These are phyloP conservation scores for Eruca vesicaria DNA, from an alignment of 441 rosid species.

Conservation along the genomic window DNA sequence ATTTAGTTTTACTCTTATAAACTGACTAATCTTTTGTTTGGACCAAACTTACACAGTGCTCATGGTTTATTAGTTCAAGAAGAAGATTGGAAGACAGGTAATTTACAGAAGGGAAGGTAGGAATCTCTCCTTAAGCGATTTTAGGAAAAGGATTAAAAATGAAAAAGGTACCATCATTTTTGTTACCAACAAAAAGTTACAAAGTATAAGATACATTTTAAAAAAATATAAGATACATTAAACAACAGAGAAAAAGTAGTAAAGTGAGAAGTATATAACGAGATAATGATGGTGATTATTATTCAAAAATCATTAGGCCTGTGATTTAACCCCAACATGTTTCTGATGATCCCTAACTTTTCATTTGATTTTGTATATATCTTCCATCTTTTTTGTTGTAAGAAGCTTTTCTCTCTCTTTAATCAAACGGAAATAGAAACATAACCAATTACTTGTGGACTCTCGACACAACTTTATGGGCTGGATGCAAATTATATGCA, in stretches of 20 bases:
- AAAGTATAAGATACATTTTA: background rate
- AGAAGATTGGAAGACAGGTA: background rate
- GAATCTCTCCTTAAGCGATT: too few relatives aligned
- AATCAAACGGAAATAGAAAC: constrained; percentile 14
- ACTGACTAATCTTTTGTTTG: background rate
- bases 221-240: background rate
- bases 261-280: constrained; percentile 19
- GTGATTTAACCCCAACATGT: constrained; percentile 30
- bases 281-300: constrained; percentile 39
- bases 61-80: background rate
- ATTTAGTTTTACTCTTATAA: too few relatives aligned
- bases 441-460: background rate
- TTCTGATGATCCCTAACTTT: constrained; percentile 8
- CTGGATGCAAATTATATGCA: constrained; percentile 30
- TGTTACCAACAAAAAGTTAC: background rate
- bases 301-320: constrained; percentile 39
- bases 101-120: too few relatives aligned
- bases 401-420: too few relatives aligned
- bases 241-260: background rate
- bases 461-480: constrained; percentile 35
- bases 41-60: constrained; percentile 6
- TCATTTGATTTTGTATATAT: constrained; percentile 9
- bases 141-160: too few relatives aligned
- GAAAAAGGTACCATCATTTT: background rate
- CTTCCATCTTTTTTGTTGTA: constrained; percentile 15